Conservation (phyloP, 495 filamentous ascomycete genomes). For the Aspergillus leporis region DNA sequence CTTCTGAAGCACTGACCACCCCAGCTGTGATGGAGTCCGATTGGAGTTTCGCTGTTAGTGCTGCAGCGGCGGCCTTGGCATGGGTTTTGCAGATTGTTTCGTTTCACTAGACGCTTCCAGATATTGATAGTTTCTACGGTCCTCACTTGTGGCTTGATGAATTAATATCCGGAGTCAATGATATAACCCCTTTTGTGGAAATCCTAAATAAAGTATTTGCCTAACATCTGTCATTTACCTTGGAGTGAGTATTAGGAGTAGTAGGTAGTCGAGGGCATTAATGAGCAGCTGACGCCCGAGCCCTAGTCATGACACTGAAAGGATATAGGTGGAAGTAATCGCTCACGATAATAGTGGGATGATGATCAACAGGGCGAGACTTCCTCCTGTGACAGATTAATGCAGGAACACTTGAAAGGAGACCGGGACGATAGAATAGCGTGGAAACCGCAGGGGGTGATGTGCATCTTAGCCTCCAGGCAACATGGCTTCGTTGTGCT, state of each 20-base stretch:
- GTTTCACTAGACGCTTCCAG: not conserved
- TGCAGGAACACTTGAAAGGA: not conserved
- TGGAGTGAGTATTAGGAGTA: too few species aligned
- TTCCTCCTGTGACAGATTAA: not conserved
- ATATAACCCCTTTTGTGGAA: not conserved
- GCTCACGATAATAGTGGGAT: not conserved
- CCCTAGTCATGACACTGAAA: not conserved
- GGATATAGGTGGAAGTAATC: not conserved
- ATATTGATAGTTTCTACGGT: not conserved
- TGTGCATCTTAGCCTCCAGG: not conserved
- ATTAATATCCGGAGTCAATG: not conserved
- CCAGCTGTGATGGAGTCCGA: not conserved
- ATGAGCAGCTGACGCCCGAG: not conserved
- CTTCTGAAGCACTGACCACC: not conserved
- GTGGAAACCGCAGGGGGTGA: not conserved
- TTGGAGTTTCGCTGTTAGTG: not conserved
- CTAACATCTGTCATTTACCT: too few species aligned
- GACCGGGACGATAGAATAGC: not conserved
- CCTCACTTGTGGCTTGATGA: not conserved
- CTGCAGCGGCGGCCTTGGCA: slow-evolving; percentile 1
- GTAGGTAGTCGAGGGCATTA: too few species aligned
- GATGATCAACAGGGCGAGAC: not conserved
- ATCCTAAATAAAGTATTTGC: too few species aligned
- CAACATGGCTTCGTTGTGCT: not conserved
- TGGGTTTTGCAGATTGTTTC: not conserved